Conservation (phyloP, 371 early-diverging fungal genomes). For the Apophysomyces ossiformis region DNA sequence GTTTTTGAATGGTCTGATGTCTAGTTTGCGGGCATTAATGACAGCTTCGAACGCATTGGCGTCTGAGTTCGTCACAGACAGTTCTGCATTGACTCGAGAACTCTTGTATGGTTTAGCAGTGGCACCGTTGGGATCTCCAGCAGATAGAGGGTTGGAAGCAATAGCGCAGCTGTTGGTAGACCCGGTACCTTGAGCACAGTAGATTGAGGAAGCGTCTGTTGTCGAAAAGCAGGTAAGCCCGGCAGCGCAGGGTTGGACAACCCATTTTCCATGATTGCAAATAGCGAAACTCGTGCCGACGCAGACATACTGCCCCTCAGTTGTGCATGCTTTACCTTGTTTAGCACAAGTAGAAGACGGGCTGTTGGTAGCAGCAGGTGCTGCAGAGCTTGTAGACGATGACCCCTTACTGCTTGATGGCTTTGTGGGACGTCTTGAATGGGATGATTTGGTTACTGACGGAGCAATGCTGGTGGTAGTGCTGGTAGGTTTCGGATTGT, state of each 20-base stretch:
- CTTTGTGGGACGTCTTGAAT: neutral
- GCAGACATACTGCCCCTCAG: conserved; percentile 28
- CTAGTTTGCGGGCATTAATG: conserved; percentile 18
- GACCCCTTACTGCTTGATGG: neutral
- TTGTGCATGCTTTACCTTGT: conserved; percentile 15
- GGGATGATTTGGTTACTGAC: conserved; percentile 1
- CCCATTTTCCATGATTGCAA: conserved; percentile 35
- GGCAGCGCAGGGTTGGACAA: conserved; percentile 22
- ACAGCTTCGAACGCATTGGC: neutral
- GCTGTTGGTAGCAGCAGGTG: conserved; percentile 19
- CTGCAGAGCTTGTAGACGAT: conserved; percentile 8
- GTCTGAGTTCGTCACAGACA: conserved; percentile 11
- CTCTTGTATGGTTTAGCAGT: conserved; percentile 19
- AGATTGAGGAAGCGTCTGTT: conserved; percentile 32
- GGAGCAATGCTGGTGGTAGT: conserved; percentile 12
- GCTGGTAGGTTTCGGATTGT: conserved; percentile 5
- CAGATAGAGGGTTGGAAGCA: conserved; percentile 7
- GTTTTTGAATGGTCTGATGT: conserved; percentile 14
- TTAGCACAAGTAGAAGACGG: conserved; percentile 4
- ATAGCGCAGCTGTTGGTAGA: conserved; percentile 17
- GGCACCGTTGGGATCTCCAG: conserved; percentile 8
- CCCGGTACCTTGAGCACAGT: conserved; percentile 32
- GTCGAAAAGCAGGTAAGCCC: conserved; percentile 32
- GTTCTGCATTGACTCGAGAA: conserved; percentile 13
- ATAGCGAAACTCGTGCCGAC: conserved; percentile 24